Conservation (phyloP, 2,329 filamentous ascomycete species). For the Colletotrichum caudatum region DNA sequence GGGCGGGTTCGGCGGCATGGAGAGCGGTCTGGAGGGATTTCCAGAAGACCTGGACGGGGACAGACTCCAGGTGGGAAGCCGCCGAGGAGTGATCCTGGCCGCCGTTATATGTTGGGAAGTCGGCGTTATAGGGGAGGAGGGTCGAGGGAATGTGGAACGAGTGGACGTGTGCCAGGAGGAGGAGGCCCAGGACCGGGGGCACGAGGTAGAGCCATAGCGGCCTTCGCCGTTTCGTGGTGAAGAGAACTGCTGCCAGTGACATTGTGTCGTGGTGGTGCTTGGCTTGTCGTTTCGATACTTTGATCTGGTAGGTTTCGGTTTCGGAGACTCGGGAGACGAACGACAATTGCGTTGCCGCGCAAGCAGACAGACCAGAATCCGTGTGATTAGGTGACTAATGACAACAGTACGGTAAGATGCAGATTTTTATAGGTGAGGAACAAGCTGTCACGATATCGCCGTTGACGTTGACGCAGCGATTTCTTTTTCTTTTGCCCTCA, state of each 20-base stretch:
- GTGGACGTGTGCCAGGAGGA: not conserved
- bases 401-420: too few relatives aligned
- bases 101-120: too few relatives aligned
- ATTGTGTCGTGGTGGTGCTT: not conserved
- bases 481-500: not conserved
- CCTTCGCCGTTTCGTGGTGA: constrained; percentile 2
- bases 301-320: not conserved
- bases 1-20: not conserved
- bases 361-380: not conserved
- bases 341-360: not conserved
- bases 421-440: not conserved
- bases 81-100: not conserved
- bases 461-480: not conserved
- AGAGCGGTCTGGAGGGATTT: constrained; percentile 28
- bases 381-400: not conserved
- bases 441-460: not conserved
- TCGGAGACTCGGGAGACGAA: not conserved
- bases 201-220: constrained; percentile 22
- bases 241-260: not conserved
- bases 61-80: constrained; percentile 34
- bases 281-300: not conserved
- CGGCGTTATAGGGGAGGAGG: not conserved
- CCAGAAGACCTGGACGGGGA: constrained; percentile 35
- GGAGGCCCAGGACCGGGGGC: not conserved
- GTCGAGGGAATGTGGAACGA: constrained; percentile 4